phyloP scores from a whole-genome alignment of 768 basidiomycete genomes.

The Boletus insuetus region DNA sequence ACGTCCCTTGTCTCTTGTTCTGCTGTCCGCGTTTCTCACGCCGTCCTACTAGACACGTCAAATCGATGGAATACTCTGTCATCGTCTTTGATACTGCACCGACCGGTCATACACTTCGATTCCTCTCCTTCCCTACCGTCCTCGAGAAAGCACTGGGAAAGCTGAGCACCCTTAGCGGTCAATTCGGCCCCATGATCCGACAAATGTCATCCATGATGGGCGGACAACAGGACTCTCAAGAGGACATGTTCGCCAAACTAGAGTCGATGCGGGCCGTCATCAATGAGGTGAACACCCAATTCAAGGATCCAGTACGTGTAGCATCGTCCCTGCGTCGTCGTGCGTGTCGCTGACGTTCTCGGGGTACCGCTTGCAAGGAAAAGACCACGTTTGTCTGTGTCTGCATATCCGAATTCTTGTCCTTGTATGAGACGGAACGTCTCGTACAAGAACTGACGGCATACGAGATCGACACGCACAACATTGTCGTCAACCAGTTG shows the following conservation, averaged over 20 bases:
- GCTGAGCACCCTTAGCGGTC: slow-evolving; percentile 86
- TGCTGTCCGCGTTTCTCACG: neutral
- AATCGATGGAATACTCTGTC: slow-evolving; percentile 99
- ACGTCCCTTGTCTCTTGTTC: neutral
- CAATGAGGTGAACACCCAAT: slow-evolving; percentile 98
- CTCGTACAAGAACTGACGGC: slow-evolving; percentile 93
- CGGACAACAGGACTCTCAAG: slow-evolving; percentile 82
- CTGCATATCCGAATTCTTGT: slow-evolving; percentile 97
- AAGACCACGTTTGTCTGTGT: slow-evolving; percentile 99
- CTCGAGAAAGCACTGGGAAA: slow-evolving; percentile 97
- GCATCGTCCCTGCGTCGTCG: neutral
- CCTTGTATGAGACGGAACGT: slow-evolving; percentile 97
- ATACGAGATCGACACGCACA: slow-evolving; percentile 97
- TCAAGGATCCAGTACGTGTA: slow-evolving; percentile 89
- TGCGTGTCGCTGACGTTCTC: neutral
- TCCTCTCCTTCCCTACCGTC: slow-evolving; percentile 97
- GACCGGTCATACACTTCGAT: slow-evolving; percentile 96
- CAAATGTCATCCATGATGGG: slow-evolving; percentile 98
- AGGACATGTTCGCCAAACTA: slow-evolving; percentile 98
- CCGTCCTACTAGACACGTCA: slow-evolving; percentile 74
- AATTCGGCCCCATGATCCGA: slow-evolving; percentile 96
- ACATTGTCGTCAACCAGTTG: slow-evolving; percentile 97
- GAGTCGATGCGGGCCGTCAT: slow-evolving; percentile 97
- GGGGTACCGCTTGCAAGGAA: slow-evolving; percentile 57
- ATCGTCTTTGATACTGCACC: slow-evolving; percentile 99